Percentiles rank a stretch among this genome's conserved stretches.
phyloP scores from a whole-genome alignment of 257 asterid species.

The Penstemon davidsonii region DNA sequence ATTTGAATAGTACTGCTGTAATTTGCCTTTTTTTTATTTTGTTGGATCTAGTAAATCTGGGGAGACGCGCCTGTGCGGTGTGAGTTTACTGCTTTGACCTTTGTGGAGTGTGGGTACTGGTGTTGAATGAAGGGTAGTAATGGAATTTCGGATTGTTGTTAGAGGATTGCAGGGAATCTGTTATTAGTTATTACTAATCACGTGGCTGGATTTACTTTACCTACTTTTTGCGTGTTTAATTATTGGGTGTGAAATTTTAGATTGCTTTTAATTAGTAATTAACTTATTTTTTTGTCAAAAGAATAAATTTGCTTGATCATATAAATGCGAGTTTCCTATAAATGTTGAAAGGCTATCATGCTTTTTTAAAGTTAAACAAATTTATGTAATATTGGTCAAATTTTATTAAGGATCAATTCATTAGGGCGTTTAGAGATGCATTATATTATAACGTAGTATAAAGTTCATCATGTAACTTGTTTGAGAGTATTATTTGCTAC shows the following conservation, averaged over 20 bases:
- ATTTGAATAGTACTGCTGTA: slow-evolving; percentile 27
- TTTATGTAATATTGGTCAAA: too few relatives aligned
- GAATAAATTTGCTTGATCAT: too few relatives aligned
- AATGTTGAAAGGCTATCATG: too few relatives aligned
- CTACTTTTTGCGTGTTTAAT: slow-evolving; percentile 10
- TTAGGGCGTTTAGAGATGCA: too few relatives aligned
- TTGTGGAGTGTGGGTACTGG: neutral
- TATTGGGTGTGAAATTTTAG: slow-evolving; percentile 3
- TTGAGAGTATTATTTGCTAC: too few relatives aligned
- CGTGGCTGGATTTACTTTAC: slow-evolving; percentile 41
- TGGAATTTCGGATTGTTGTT: slow-evolving; percentile 14
- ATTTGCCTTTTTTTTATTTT: neutral
- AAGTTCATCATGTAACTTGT: too few relatives aligned
- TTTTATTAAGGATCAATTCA: too few relatives aligned
- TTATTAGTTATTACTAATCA: slow-evolving; percentile 19
- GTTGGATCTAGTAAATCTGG: neutral
- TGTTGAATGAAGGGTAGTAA: slow-evolving; percentile 14
- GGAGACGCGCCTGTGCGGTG: slow-evolving; percentile 32
- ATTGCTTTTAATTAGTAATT: neutral
- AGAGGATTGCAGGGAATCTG: slow-evolving; percentile 36
- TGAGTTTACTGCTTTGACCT: slow-evolving; percentile 33
- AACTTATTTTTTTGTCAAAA: neutral
- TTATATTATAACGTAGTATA: too few relatives aligned
- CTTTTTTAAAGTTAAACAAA: too few relatives aligned
- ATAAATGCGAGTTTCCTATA: too few relatives aligned